Conservation (phyloP, 2,329 filamentous ascomycete genomes). For the Fusarium burgessii region DNA sequence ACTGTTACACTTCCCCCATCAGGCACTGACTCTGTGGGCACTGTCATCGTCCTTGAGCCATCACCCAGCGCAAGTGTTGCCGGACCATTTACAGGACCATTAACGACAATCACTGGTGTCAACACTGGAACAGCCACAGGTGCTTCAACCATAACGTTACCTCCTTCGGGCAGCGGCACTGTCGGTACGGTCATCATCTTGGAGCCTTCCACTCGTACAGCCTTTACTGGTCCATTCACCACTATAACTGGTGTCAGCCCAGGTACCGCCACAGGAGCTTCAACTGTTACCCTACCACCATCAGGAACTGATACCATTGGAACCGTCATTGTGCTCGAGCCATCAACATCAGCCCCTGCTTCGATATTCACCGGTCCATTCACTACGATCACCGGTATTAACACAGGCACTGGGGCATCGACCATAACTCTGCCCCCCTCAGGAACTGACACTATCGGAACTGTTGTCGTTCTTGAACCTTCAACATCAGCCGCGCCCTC, state of each 20-base stretch:
- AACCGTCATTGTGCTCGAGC: constrained; percentile 1
- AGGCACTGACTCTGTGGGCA: background rate
- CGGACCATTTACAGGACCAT: background rate
- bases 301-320: background rate
- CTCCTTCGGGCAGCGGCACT: background rate
- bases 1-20: background rate
- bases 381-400: background rate
- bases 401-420: background rate
- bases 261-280: background rate
- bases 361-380: background rate
- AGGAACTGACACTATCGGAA: background rate
- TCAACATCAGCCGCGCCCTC: background rate
- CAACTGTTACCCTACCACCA: background rate
- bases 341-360: background rate
- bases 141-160: background rate
- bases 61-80: background rate
- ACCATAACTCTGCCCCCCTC: background rate
- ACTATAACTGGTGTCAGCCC: background rate
- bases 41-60: background rate
- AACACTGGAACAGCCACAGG: background rate
- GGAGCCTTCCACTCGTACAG: background rate
- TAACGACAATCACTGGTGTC: background rate
- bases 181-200: background rate
- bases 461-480: background rate
- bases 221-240: background rate